Percentiles rank a stretch among this genome's conserved stretches.
Evolutionary conservation across 441 rosid genomes (phyloP).

Genomic region (Gossypium davidsonii): DNA sequence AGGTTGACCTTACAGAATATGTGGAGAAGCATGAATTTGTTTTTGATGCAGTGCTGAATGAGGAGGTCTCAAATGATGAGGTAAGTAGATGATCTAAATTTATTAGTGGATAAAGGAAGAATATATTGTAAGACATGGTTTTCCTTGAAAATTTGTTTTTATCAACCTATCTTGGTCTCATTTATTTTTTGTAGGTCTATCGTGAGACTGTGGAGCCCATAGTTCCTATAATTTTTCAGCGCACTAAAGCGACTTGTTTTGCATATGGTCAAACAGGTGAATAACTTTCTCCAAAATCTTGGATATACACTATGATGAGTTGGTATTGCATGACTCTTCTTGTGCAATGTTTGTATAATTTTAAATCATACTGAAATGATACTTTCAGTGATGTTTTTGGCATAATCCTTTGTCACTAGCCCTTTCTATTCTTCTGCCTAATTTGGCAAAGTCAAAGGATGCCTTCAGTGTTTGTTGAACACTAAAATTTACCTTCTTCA

Average conservation of each 20-base stretch:
- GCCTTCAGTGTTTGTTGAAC: not conserved
- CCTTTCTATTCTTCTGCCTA: not conserved
- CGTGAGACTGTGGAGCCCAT: constrained; percentile 93
- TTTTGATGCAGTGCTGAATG: constrained; percentile 90
- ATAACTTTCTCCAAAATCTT: constrained; percentile 8
- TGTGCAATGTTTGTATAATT: not conserved
- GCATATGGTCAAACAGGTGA: constrained; percentile 99
- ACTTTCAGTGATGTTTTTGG: not conserved
- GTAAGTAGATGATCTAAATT: constrained; percentile 35
- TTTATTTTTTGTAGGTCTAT: constrained; percentile 54
- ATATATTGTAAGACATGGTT: not conserved
- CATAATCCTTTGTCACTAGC: not conserved
- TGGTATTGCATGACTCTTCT: not conserved
- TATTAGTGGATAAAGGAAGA: not conserved
- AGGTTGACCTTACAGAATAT: constrained; percentile 96
- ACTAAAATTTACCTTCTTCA: not conserved
- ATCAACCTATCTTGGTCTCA: constrained; percentile 13
- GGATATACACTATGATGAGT: not conserved
- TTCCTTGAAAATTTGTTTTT: not conserved
- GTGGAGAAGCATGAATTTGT: constrained; percentile 90
- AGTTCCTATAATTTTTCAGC: constrained; percentile 88
- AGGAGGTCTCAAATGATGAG: constrained; percentile 95
- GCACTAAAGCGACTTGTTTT: constrained; percentile 96
- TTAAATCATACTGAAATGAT: not conserved
- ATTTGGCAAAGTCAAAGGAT: not conserved